Base-by-base conservation (phyloP, 208 protist genomes). In the Leishmania lainsoni region DNA sequence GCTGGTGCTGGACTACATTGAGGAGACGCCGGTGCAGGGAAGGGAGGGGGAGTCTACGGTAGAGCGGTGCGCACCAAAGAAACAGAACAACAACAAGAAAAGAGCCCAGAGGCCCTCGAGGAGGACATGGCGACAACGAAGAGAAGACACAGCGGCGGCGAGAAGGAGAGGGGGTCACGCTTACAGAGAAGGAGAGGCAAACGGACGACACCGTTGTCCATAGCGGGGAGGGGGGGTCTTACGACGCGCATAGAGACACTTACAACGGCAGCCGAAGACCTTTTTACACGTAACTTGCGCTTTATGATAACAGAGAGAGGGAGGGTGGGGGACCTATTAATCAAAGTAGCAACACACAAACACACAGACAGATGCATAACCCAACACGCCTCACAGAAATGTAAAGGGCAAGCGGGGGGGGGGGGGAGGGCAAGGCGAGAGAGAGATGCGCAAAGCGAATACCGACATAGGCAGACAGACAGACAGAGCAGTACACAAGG, bases 261-360 rank as follows among this genome's bases (percentile, higher is more conserved):
- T 32, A 49, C 26, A 48, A 74, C 5, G 4, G 39, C 48, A 22
- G 14, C 32, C n/a, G 45, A 2, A 74, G 26, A 54, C 45, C 26
- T 32, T 39, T 20, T 74, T 74, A 74, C 39, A 68, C 69, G 65
- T 74, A 39, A 5, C 51, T 14, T n/a, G 70, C 8, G 52, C 22
- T 14, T 79, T 71, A 79, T 72, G 35, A 71, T 35, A 48, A 79
- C 63, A 79, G 29, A 73, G 16, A 35, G 16, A 80, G 32, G 26
- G n/a, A 63, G 26, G 0, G 65, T 70, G 5, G 5, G 65, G 32
- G 65, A 49, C 16, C 5, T n/a, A 29, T 16, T 70, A 16, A 26
- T 20, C 35, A 16, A 29, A 29, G 14, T n/a, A 5, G 56, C 56
- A 17, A 61, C 56, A 5, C 56, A 61, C n/a, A 26, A 22, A 26